A percentile compares a stretch with the other conserved stretches of the same genome.
These are phyloP conservation scores for Plasmodium gaboni DNA, from an alignment of 169 alveolate species.

Conservation along the genomic window DNA sequence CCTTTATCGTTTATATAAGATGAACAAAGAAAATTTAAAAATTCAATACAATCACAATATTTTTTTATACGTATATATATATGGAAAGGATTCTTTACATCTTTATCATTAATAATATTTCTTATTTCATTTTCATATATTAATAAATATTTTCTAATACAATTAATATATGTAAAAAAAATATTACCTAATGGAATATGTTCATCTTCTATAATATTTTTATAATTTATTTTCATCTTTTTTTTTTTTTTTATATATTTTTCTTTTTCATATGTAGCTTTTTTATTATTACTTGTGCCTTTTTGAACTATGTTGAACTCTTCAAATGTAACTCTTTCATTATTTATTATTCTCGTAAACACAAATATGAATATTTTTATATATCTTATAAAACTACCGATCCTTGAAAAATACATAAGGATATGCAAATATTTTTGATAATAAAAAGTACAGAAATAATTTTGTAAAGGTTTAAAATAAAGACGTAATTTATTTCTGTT, in stretches of 20 bases:
- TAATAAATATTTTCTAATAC: slow-evolving; percentile 23
- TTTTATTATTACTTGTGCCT: neutral
- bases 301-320: neutral
- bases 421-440: slow-evolving; percentile 60
- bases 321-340: no score
- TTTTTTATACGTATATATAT: slow-evolving; percentile 32
- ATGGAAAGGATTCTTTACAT: slow-evolving; percentile 25
- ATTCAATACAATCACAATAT: slow-evolving; percentile 34
- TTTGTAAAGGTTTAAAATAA: slow-evolving; percentile 42
- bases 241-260: neutral
- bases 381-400: slow-evolving; percentile 52
- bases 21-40: slow-evolving; percentile 44
- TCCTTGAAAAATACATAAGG: slow-evolving; percentile 30
- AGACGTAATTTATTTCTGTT: slow-evolving; percentile 8
- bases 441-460: slow-evolving; percentile 20
- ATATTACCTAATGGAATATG: slow-evolving; percentile 33
- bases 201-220: neutral
- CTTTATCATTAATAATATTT: slow-evolving; percentile 5
- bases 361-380: slow-evolving; percentile 34
- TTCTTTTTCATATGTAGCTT: neutral
- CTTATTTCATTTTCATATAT: slow-evolving; percentile 16
- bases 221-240: neutral
- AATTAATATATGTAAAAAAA: slow-evolving; percentile 13
- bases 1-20: slow-evolving; percentile 4
- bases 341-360: slow-evolving; percentile 10